Base-by-base conservation (phyloP, 257 asterid genomes). In the Dorcoceras hygrometricum region DNA sequence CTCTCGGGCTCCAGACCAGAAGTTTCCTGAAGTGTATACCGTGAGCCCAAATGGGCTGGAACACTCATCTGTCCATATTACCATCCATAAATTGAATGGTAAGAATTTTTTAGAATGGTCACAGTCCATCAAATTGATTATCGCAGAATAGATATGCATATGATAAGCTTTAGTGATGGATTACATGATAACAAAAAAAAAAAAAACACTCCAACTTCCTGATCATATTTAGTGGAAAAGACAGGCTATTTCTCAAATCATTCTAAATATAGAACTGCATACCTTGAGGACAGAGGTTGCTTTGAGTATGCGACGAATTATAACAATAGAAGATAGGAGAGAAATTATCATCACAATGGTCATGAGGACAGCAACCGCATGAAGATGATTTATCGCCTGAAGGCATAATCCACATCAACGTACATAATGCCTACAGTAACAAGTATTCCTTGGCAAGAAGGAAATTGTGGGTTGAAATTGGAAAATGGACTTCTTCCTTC, bases 281-380 rank as follows among this genome's bases (percentile, higher is more conserved):
- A 78, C 98, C 99, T 94, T 94, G 59, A 94, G 95, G 70, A 94
- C 98, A 2, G 99, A 94, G 39, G 98, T 85, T 12, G 96, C 99
- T 96, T 90, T 88, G 68, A 94, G 89, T 75, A 94, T 90, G 36
- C 99, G 96, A 14, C 98, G 95, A 65, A 84, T 86, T 70, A 94
- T 78, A 62, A 98, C 99, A 51, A 94, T 82, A 59, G 99, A 94
- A 63, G 96, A 87, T 62, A 94, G 82, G 77, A 88, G 72, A 63
- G 99, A 76, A 18, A 94, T 82, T 61, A 87, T 79, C 98, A 88
- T 90, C 71, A 94, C 71, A 57, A 61, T 75, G 2, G 96, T 84
- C 99, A 94, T 94, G 71, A 88, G 65, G 65, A 90, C 90, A 53
- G 97, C 85, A 61, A 89, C 98, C 56, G 80, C 89, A 75, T 87